Evolutionary conservation across 257 asterid species (phyloP), one percentile per base, ranked within the genome.

Genomic region (Paulownia fortunei): DNA sequence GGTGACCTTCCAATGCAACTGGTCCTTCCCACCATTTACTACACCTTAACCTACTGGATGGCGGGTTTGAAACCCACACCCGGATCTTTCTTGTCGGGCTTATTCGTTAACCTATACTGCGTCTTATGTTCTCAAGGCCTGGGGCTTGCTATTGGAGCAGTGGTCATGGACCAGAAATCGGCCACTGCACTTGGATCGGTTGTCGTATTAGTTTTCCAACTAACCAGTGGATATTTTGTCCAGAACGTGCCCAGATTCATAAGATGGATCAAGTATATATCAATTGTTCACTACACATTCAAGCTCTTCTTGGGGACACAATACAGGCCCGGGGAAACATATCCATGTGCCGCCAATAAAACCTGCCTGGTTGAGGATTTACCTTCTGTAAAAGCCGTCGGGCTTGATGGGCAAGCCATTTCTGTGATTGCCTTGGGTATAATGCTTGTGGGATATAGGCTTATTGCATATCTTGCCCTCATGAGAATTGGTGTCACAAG

Each of bases 111-210:
- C 36, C 76, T 88, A 26, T 78, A 55, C 3, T 66, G 83, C 10
- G 87, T 90, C 18, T 2, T 90, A 26, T 88, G 87, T 46, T 54
- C 89, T 18, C 90, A 90, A 74, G 91, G 95, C 8, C 73, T 90
- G 7, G 95, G 95, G 8, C 86, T 88, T 4, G 92, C 95, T 2
- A 46, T 90, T 16, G 95, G 95, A 3, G 95, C 95, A 0, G 2
- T 82, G 19, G 75, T 83, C 13, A 86, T 88, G 95, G 79, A 82
- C 60, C 80, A 41, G 54, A 86, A 70, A 55, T 68, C 88, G 0
- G 89, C 95, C 19, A 82, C 87, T 4, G 65, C 62, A 7, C 75
- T 85, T 0, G 95, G 87, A 13, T 83, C 92, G 0, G 87, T 85
- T 1, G 59, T 86, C 52, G 82, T 84, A 84, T 70, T 86, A 0